Conservation (phyloP, 257 asterid species). For the Jacaranda mimosifolia region DNA sequence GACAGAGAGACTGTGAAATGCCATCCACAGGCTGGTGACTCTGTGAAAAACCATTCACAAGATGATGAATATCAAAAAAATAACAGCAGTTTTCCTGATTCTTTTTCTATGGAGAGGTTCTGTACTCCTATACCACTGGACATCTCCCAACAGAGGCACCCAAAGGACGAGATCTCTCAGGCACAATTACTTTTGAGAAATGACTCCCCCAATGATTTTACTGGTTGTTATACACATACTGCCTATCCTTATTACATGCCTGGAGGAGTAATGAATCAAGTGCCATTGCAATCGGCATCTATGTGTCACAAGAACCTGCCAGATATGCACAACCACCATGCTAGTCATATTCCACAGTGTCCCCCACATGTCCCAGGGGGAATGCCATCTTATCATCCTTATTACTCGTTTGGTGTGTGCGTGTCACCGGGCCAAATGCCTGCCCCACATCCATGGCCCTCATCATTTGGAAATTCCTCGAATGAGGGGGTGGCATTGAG, state of each 20-base stretch:
- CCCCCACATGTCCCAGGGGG: conserved; percentile 62
- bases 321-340: conserved; percentile 55
- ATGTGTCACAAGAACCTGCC: conserved; percentile 50
- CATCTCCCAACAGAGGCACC: conserved; percentile 56
- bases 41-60: conserved; percentile 44
- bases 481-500: conserved; percentile 52
- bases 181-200: conserved; percentile 52
- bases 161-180: conserved; percentile 55
- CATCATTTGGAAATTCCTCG: conserved; percentile 55
- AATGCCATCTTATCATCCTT: conserved; percentile 66
- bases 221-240: conserved; percentile 53
- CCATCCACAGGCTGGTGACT: conserved; percentile 53
- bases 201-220: conserved; percentile 51
- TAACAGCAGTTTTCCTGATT: conserved; percentile 53
- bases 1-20: conserved; percentile 41
- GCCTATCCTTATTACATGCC: conserved; percentile 73
- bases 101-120: conserved; percentile 58
- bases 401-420: conserved; percentile 75
- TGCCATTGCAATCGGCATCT: conserved; percentile 52
- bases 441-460: conserved; percentile 63
- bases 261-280: conserved; percentile 71
- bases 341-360: conserved; percentile 63
- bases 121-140: conserved; percentile 60
- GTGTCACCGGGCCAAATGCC: conserved; percentile 77
- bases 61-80: conserved; percentile 59